Evolutionary conservation across 2,329 filamentous ascomycete genomes (phyloP), one percentile per base, ranked within the genome.

Genomic region (Dactylonectria estremocensis): DNA sequence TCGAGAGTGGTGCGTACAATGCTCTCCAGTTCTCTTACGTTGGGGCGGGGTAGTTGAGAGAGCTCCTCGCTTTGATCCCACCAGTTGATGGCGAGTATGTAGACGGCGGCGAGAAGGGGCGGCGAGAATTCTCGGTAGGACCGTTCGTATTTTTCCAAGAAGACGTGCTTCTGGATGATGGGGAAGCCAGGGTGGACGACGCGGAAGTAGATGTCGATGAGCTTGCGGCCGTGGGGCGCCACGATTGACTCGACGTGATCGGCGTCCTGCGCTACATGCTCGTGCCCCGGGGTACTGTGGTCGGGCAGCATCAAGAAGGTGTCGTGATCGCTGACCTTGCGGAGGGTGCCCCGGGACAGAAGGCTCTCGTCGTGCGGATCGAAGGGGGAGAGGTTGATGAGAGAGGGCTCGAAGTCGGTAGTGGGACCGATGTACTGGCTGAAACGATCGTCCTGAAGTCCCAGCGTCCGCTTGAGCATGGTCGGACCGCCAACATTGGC

Each of bases 31-130:
- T 91, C 89, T 45, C 85, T 84, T n/a, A 93, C 86, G 80, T 97
- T 90, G 1, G 94, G 94, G 67, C 89, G 89, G 22, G 89, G 88
- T 24, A 89, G 83, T 20, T 85, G 83, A 45, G 90, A 88, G 24
- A 95, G 86, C 22, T 90, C 88, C 18, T 90, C 88, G 69, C 91
- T 92, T 69, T 93, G 87, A 58, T 94, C 90, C 91, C 95, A 96
- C 91, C 95, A 97, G 79, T 95, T 95, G 76, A 97, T 88, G 9
- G 95, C 93, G 24, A 97, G 84, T 24, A 97, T 90, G 76, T 97
- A 96, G 74, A 97, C 91, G 60, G 93, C 93, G 35, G 93, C 93
- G 16, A 97, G 85, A 28, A 96, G 83, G 11, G 92, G 89, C 1
- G 94, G 93, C 14, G 93, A 91, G 76, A 95, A 93, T 72, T 93